Evolutionary conservation across 2,329 filamentous ascomycete species (phyloP).

Genomic region (Capronia coronata): DNA sequence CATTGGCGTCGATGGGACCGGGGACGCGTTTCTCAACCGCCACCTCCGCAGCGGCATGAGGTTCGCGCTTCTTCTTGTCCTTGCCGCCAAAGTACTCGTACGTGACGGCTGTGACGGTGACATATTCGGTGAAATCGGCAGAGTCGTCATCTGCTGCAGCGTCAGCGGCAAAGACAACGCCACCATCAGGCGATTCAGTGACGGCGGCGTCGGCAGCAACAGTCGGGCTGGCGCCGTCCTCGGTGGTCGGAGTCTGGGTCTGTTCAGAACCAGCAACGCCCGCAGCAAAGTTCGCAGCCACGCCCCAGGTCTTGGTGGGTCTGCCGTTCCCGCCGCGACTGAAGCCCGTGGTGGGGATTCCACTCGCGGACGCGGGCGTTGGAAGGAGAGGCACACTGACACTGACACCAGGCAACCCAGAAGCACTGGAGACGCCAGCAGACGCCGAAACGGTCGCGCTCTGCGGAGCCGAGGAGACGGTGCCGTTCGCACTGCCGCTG

Average conservation of each 20-base stretch:
- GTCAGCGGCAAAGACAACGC: background rate
- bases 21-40: background rate
- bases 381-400: background rate
- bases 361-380: background rate
- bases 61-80: constrained; percentile 3
- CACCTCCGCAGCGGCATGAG: background rate
- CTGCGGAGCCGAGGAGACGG: background rate
- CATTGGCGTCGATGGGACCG: background rate
- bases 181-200: background rate
- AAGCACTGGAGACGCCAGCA: background rate
- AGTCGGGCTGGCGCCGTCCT: background rate
- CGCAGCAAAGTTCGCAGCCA: constrained; percentile 8
- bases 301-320: constrained; percentile 9
- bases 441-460: background rate
- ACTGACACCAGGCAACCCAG: background rate
- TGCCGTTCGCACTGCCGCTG: background rate
- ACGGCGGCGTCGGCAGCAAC: background rate
- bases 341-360: constrained; percentile 5
- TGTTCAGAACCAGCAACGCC: background rate
- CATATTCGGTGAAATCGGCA: constrained; percentile 1
- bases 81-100: constrained; percentile 1
- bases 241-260: background rate
- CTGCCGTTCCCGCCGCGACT: constrained; percentile 6
- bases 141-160: background rate
- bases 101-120: constrained; percentile 8